Evolutionary conservation across 306 rosid genomes (phyloP).

Genomic region (Aeschynomene evenia): DNA sequence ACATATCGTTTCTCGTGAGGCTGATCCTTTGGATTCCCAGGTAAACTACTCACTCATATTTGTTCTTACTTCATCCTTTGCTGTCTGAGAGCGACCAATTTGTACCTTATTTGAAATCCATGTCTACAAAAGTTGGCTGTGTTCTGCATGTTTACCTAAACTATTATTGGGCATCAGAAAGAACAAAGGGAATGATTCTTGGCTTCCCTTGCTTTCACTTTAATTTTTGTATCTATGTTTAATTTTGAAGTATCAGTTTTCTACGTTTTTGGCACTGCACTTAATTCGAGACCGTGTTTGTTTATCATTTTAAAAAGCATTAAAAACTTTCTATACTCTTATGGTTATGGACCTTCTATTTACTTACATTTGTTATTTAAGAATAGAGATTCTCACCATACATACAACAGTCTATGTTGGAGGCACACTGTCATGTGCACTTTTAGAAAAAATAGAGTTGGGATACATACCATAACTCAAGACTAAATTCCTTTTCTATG

Average conservation of each 20-base stretch:
- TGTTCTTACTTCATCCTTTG: background rate
- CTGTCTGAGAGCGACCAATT: background rate
- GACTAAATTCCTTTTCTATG: constrained; percentile 5
- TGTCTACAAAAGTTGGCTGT: background rate
- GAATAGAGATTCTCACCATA: background rate
- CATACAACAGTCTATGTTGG: background rate
- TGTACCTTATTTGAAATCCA: background rate
- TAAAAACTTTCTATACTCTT: constrained; percentile 8
- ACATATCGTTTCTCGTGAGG: constrained; percentile 85
- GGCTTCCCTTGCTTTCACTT: constrained; percentile 11
- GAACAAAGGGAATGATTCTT: constrained; percentile 1
- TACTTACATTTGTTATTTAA: background rate
- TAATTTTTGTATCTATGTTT: background rate
- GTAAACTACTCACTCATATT: constrained; percentile 29
- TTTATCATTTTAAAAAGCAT: background rate
- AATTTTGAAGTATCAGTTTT: constrained; percentile 7
- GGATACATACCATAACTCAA: background rate
- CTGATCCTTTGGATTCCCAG: constrained; percentile 85
- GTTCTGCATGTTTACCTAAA: background rate
- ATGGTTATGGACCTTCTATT: background rate
- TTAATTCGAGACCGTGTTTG: constrained; percentile 13
- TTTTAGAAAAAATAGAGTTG: background rate
- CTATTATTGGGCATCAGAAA: background rate
- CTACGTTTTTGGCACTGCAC: constrained; percentile 2
- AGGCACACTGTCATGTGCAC: background rate